phyloP scores from a whole-genome alignment of 1,284 basidiomycete species.

The Phaffia rhodozyma region DNA sequence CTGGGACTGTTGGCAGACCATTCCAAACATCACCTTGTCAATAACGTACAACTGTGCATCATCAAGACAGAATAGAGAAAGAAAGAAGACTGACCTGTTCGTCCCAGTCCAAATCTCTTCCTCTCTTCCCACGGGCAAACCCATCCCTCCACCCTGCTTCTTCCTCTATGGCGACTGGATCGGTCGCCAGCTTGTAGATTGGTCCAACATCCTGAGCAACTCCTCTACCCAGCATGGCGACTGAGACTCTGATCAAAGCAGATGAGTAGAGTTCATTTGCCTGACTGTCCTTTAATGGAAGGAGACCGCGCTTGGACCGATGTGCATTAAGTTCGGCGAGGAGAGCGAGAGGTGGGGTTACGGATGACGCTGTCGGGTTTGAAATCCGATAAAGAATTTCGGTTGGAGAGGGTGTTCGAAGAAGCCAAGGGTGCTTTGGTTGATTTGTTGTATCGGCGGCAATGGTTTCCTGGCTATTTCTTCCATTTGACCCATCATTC shows the following conservation, averaged over 20 bases:
- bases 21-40: too few relatives aligned
- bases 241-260: slow-evolving; percentile 52
- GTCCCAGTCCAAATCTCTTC: slow-evolving; percentile 34
- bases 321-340: slow-evolving; percentile 47
- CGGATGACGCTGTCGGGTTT: slow-evolving; percentile 7
- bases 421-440: slow-evolving; percentile 46
- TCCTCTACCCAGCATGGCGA: slow-evolving; percentile 54
- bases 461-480: slow-evolving; percentile 27
- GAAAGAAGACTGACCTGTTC: slow-evolving; percentile 34
- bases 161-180: slow-evolving; percentile 34
- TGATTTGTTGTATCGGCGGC: background rate
- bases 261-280: slow-evolving; percentile 42
- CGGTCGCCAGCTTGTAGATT: slow-evolving; percentile 50
- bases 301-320: slow-evolving; percentile 45
- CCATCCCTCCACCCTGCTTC: slow-evolving; percentile 35
- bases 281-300: slow-evolving; percentile 34
- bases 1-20: too few relatives aligned
- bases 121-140: slow-evolving; percentile 28
- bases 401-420: slow-evolving; percentile 45
- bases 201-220: slow-evolving; percentile 57
- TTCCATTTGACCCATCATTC: slow-evolving; percentile 13
- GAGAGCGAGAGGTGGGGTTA: slow-evolving; percentile 35
- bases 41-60: too few relatives aligned
- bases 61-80: background rate
- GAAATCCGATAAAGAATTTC: slow-evolving; percentile 36